Evolutionary conservation across 768 basidiomycete species (phyloP), one percentile per base, ranked within the genome.

Genomic region (Daedaleopsis nitida): DNA sequence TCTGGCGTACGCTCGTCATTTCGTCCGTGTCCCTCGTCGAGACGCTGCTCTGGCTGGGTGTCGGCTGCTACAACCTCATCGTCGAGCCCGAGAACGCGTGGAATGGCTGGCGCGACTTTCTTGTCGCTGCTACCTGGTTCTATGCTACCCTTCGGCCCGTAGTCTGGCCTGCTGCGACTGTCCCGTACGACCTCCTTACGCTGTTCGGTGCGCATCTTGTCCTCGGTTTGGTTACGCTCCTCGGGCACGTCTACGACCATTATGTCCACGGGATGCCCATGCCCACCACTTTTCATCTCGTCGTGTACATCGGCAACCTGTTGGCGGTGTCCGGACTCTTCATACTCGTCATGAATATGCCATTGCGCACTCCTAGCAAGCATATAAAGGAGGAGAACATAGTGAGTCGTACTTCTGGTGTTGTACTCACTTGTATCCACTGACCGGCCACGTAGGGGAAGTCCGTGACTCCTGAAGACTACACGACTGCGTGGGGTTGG

Each of bases 401-500:
- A 66, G 91, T 91, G 65, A 69, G 87, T 77, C 19, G 6, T 52
- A 14, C 3, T 24, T 24, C 17, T 4, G 44, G 24, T 13, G 9
- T 49, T 3, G 5, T 12, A 3, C 21, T 23, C 14, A 23, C 4
- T 5, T 4, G 8, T 13, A 12, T 13, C 7, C 23, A 10, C 19
- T 24, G 47, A 32, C 27, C 47, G 21, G 23, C 8, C 34, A 17
- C 11, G 5, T 45, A 88, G 86, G 86, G 85, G 6, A 68, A 69
- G 17, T 73, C 79, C 4, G 73, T 87, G 17, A 82, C 85, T 2
- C 88, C 86, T 0, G 92, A 94, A 69, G 91, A 93, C 65, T 92
- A 92, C 68, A 86, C 87, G 0, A 76, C 85, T 1, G 78, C 93
- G 14, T 84, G 82, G 76, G 81, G 82, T 43, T 92, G 91, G 91